Percentiles rank a stretch among this genome's conserved stretches.
phyloP scores from a whole-genome alignment of 108 stramenopile species.

The Chaetoceros muelleri region DNA sequence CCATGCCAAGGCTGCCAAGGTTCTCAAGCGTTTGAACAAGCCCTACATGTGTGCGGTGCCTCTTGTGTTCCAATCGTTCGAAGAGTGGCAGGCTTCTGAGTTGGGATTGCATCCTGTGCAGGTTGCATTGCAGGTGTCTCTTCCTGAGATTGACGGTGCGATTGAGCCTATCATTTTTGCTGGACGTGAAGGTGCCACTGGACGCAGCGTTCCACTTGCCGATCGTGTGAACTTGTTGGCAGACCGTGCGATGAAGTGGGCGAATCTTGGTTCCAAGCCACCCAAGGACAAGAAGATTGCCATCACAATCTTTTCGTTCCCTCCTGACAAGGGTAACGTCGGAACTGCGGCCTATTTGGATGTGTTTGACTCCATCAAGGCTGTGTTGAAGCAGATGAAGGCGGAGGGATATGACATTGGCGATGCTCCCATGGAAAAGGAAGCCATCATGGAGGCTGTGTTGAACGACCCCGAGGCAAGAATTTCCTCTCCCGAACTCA shows the following conservation, averaged over 20 bases:
- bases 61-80: slow-evolving; percentile 95
- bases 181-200: slow-evolving; percentile 94
- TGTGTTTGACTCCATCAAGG: slow-evolving; percentile 95
- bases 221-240: slow-evolving; percentile 93
- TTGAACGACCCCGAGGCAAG: slow-evolving; percentile 91
- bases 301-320: slow-evolving; percentile 95
- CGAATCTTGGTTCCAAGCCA: slow-evolving; percentile 68
- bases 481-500: slow-evolving; percentile 89
- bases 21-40: slow-evolving; percentile 77
- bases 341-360: slow-evolving; percentile 96
- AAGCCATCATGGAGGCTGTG: slow-evolving; percentile 78
- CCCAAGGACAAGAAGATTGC: slow-evolving; percentile 92
- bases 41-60: slow-evolving; percentile 97
- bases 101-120: slow-evolving; percentile 94
- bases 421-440: slow-evolving; percentile 71
- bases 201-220: slow-evolving; percentile 86
- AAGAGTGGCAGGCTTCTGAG: slow-evolving; percentile 96
- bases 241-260: slow-evolving; percentile 89
- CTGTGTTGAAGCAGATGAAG: slow-evolving; percentile 81
- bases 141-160: slow-evolving; percentile 95
- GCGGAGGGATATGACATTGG: slow-evolving; percentile 86
- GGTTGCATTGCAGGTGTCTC: slow-evolving; percentile 92
- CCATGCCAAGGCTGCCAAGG: slow-evolving; percentile 88
- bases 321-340: slow-evolving; percentile 97
- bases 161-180: slow-evolving; percentile 96